Evolutionary conservation across 2,329 filamentous ascomycete species (phyloP), one percentile per base, ranked within the genome.

Genomic region (Plenodomus tracheiphilus): DNA sequence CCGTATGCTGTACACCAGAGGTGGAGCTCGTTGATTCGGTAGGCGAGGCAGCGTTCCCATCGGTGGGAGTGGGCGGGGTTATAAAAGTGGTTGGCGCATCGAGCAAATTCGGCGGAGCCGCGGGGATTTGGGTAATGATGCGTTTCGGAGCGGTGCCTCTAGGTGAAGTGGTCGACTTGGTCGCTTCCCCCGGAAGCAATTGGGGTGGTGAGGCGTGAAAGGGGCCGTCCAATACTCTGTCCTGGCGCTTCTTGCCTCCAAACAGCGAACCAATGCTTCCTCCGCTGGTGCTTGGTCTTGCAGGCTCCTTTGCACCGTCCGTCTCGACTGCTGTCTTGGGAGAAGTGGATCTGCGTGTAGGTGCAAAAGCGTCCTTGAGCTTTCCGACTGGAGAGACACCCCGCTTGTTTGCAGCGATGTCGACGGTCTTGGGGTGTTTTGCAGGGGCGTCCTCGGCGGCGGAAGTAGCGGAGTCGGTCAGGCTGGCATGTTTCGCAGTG

Each of bases 301-400:
- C 56, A 34, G 73, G 72, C 28, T 77, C 73, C 47, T 75, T 77
- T 11, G 65, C 56, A 34, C 72, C 72, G 25, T 77, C 73, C 16
- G 58, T 47, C 36, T 66, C 62, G 28, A 54, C 60, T 32, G 50
- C 58, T 8, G 58, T 41, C 46, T 64, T 70, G 18, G 69, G 64
- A 19, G 66, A 64, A 8, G 67, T 65, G 13, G 63, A 54, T 39
- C 64, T 61, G 41, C 61, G 59, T 8, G 58, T 61, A 15, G 69
- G 71, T 49, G 76, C 82, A 63, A 94, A 90, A 11, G 86, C 87
- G 65, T 86, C 85, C 69, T 83, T 87, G 53, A 93, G 77, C 64
- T 85, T 89, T 64, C 85, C 83, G 43, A 82, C 84, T 10, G 88
- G 87, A 9, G 90, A 92, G 17, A 82, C 79, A 19, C 84, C 84